These are phyloP conservation scores for Penicillium ucsense DNA, from an alignment of 495 filamentous ascomycete genomes.

Conservation along the genomic window DNA sequence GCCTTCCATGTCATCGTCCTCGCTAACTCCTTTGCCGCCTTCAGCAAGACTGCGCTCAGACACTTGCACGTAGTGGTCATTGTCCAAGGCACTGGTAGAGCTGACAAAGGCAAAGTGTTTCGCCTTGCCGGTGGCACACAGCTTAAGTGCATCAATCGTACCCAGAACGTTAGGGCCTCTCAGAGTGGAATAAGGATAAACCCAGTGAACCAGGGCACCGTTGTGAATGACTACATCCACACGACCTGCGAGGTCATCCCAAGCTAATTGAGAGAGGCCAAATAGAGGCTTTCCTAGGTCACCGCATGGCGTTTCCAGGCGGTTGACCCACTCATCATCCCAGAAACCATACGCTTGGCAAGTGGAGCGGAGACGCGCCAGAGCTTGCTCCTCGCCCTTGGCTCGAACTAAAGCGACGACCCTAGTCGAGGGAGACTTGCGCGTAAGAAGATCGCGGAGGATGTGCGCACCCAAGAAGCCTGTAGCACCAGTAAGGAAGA, in stretches of 20 bases:
- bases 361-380: constrained; percentile 38
- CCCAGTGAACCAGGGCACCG: constrained; percentile 83
- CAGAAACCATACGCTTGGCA: constrained; percentile 65
- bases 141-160: constrained; percentile 65
- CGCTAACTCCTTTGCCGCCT: constrained; percentile 46
- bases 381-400: constrained; percentile 40
- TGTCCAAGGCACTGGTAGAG: constrained; percentile 79
- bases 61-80: constrained; percentile 63
- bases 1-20: constrained; percentile 58
- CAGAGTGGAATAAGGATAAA: constrained; percentile 68
- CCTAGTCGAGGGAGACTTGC: constrained; percentile 45
- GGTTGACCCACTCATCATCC: constrained; percentile 55
- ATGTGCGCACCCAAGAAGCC: constrained; percentile 86
- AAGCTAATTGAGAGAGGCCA: constrained; percentile 53
- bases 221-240: constrained; percentile 85
- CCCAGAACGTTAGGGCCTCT: constrained; percentile 69
- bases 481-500: constrained; percentile 85
- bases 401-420: constrained; percentile 75
- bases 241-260: constrained; percentile 52
- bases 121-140: constrained; percentile 67
- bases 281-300: constrained; percentile 63
- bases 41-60: constrained; percentile 48
- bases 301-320: constrained; percentile 59
- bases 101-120: constrained; percentile 80
- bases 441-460: constrained; percentile 60